phyloP scores from a whole-genome alignment of 2,329 filamentous ascomycete genomes.

The Xylariaceae sp. region DNA sequence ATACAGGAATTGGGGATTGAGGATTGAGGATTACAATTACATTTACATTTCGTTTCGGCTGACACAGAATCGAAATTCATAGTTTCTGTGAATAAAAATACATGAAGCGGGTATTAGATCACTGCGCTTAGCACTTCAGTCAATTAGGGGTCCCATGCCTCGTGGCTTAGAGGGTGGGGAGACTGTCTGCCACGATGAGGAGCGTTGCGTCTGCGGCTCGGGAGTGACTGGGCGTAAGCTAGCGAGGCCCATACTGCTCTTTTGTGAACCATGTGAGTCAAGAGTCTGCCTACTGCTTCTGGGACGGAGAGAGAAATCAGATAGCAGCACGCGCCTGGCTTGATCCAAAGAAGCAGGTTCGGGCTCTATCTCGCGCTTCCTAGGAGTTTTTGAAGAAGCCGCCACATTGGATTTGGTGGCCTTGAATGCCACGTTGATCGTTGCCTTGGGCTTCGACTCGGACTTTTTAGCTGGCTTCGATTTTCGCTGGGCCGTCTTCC shows the following conservation, averaged over 20 bases:
- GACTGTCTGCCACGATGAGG: constrained; percentile 22
- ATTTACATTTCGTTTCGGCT: not conserved
- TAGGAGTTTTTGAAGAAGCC: constrained; percentile 22
- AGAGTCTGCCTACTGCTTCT: constrained; percentile 16
- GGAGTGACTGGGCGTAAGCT: constrained; percentile 25
- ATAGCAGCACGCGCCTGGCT: constrained; percentile 17
- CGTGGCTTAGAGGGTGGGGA: constrained; percentile 29
- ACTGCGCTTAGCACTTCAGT: constrained; percentile 13
- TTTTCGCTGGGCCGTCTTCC: constrained; percentile 31
- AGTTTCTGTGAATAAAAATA: not conserved
- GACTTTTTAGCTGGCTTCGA: constrained; percentile 40
- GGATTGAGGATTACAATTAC: not conserved
- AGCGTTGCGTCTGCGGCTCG: constrained; percentile 16
- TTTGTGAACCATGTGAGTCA: constrained; percentile 12
- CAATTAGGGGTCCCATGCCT: constrained; percentile 27
- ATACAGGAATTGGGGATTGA: not conserved
- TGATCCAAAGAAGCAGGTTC: constrained; percentile 14
- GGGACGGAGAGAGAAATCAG: constrained; percentile 29
- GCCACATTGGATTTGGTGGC: constrained; percentile 22
- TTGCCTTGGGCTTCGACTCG: constrained; percentile 35
- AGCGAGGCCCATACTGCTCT: constrained; percentile 7
- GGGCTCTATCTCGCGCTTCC: constrained; percentile 24
- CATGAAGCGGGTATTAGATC: too few relatives aligned
- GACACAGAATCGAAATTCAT: not conserved
- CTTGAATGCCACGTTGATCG: constrained; percentile 30